phyloP scores from a whole-genome alignment of 2,329 filamentous ascomycete genomes.

The Stachybotrys echinatus region DNA sequence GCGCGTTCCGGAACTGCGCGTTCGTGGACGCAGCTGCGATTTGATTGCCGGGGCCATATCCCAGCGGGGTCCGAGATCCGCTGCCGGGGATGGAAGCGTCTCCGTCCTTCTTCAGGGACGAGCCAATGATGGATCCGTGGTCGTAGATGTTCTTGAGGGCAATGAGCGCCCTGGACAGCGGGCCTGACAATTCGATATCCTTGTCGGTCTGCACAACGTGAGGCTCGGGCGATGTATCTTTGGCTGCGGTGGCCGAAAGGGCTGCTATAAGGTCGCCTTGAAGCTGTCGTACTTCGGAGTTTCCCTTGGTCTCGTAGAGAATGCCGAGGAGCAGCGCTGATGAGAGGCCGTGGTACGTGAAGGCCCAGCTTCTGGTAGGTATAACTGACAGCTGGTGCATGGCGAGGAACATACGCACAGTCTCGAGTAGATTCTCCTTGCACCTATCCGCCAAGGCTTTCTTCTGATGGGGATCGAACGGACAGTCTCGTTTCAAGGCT shows the following conservation, averaged over 20 bases:
- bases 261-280: constrained; percentile 61
- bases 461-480: constrained; percentile 47
- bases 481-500: constrained; percentile 50
- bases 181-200: constrained; percentile 58
- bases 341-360: constrained; percentile 62
- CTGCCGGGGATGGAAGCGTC: constrained; percentile 40
- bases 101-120: constrained; percentile 43
- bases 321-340: constrained; percentile 61
- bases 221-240: constrained; percentile 50
- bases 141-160: constrained; percentile 63
- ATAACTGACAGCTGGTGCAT: constrained; percentile 66
- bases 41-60: constrained; percentile 17
- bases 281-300: constrained; percentile 57
- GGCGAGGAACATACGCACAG: constrained; percentile 62
- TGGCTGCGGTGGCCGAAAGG: constrained; percentile 58
- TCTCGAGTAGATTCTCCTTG: constrained; percentile 58
- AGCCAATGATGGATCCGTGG: constrained; percentile 52
- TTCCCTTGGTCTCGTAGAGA: constrained; percentile 56
- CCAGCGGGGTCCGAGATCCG: constrained; percentile 37
- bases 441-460: constrained; percentile 51
- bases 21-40: constrained; percentile 13
- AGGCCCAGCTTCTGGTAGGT: constrained; percentile 62
- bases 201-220: constrained; percentile 51
- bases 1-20: constrained; percentile 15
- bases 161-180: constrained; percentile 53